Percentiles rank a stretch among this genome's conserved stretches.
Conservation (phyloP, 2,329 filamentous ascomycete genomes). For the Aaosphaeria arxii region DNA sequence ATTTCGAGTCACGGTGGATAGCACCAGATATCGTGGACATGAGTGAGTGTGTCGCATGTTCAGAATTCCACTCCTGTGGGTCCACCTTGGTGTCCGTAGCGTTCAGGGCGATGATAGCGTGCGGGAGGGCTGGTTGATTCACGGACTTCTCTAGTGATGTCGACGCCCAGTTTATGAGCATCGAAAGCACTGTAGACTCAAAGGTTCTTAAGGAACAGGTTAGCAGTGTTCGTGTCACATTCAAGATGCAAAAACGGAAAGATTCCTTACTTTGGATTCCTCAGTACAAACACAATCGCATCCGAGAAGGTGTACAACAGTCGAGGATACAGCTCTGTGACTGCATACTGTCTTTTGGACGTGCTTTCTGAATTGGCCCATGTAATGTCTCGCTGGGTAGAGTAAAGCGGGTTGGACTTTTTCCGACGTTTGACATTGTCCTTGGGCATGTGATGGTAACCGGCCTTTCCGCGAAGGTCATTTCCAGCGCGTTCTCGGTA, state of each 20-base stretch:
- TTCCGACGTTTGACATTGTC: no score
- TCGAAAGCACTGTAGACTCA: slow-evolving; percentile 1
- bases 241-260: no score
- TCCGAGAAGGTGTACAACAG: slow-evolving; percentile 45
- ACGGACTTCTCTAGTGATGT: slow-evolving; percentile 52
- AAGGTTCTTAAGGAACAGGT: slow-evolving; percentile 1
- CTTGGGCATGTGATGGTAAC: no score
- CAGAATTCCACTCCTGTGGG: slow-evolving; percentile 43
- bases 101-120: slow-evolving; percentile 55
- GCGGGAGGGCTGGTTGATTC: slow-evolving; percentile 55
- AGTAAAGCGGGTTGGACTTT: background rate
- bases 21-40: slow-evolving; percentile 1
- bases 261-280: slow-evolving; percentile 31
- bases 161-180: slow-evolving; percentile 51
- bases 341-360: slow-evolving; percentile 37
- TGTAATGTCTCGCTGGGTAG: slow-evolving; percentile 6
- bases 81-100: slow-evolving; percentile 40
- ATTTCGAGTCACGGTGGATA: slow-evolving; percentile 1
- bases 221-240: no score
- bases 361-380: slow-evolving; percentile 11
- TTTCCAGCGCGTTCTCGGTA: no score
- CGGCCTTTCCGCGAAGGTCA: no score
- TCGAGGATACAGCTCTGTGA: slow-evolving; percentile 40
- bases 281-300: slow-evolving; percentile 42
- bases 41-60: slow-evolving; percentile 36